Conservation (phyloP, 116 monocot species). For the Thalassia testudinum region DNA sequence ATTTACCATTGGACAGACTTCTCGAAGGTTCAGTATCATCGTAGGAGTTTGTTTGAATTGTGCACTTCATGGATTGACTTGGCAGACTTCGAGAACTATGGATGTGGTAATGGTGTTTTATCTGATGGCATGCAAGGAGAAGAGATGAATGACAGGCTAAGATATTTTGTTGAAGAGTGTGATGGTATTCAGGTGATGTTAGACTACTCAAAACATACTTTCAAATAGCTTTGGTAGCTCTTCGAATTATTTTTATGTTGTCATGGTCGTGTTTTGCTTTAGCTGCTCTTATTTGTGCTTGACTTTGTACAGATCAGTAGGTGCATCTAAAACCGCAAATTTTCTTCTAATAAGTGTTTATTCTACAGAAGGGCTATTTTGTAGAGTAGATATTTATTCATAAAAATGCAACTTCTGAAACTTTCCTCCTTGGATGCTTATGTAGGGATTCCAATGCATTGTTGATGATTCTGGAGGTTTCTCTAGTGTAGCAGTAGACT, state of each 20-base stretch:
- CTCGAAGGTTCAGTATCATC: conserved; percentile 82
- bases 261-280: no score
- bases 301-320: no score
- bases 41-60: conserved; percentile 61
- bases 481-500: conserved; percentile 63
- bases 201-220: no score
- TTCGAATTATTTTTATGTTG: no score
- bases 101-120: conserved; percentile 51
- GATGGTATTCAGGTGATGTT: conserved; percentile 76
- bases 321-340: no score
- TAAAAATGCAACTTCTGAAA: no score
- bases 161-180: conserved; percentile 91
- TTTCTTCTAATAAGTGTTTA: no score
- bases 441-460: conserved; percentile 86
- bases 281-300: no score
- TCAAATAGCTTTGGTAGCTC: no score
- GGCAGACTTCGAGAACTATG: conserved; percentile 67
- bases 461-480: conserved; percentile 89
- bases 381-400: no score
- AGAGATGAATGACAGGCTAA: conserved; percentile 66
- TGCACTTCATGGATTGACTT: conserved; percentile 53
- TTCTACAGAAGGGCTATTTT: no score
- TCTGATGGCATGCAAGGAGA: conserved; percentile 45
- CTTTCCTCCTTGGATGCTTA: no score
- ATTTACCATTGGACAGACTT: conserved; percentile 86